Evolutionary conservation across 257 asterid genomes (phyloP).

Genomic region (Primulina eburnea): DNA sequence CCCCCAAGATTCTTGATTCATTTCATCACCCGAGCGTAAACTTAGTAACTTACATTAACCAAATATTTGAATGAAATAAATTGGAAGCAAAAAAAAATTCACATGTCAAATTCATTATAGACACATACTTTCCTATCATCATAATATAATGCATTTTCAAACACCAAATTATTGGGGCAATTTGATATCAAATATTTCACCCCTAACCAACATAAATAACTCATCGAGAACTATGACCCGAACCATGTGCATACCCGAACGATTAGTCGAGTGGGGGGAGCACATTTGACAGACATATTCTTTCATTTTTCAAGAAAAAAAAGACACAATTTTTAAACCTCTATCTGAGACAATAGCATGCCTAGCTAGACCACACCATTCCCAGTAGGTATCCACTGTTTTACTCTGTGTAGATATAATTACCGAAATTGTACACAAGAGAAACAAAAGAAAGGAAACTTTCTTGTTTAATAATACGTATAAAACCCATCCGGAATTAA

Average conservation of each 20-base stretch:
- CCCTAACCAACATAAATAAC: background rate
- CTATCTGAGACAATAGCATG: too few species aligned
- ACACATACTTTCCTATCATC: background rate
- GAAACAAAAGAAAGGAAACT: slow-evolving; percentile 26
- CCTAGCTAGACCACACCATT: background rate
- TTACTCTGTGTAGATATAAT: background rate
- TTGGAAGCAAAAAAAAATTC: too few species aligned
- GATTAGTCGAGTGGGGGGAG: background rate
- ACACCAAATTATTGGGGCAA: background rate
- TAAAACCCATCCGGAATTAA: slow-evolving; percentile 27
- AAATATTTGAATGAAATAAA: background rate
- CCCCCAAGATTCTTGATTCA: background rate
- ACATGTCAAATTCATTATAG: too few species aligned
- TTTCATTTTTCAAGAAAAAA: too few species aligned
- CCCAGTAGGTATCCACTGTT: background rate
- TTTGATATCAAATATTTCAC: background rate
- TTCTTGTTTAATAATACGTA: slow-evolving; percentile 22
- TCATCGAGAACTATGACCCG: background rate
- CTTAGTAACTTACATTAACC: background rate
- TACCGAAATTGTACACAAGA: background rate
- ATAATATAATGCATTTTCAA: background rate
- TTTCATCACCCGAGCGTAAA: background rate
- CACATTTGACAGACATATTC: too few species aligned
- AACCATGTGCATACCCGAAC: background rate
- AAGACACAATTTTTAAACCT: background rate